These are phyloP conservation scores for Dysphania ambrosioides DNA, from an alignment of 148 eudicot species.

Conservation along the genomic window DNA sequence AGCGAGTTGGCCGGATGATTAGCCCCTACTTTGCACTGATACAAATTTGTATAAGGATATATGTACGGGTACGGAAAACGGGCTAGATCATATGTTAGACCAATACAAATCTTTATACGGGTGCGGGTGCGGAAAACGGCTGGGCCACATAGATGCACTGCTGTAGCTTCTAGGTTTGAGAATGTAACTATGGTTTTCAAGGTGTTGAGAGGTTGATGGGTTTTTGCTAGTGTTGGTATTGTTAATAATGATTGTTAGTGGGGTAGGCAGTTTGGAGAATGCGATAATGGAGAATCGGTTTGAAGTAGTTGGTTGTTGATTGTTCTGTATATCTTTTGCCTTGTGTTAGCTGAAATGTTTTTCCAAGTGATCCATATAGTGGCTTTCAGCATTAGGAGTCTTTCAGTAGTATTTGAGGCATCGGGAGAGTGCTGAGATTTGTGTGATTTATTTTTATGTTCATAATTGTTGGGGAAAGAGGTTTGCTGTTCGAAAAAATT, in stretches of 20 bases:
- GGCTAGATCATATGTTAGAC: no score
- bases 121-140: no score
- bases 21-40: no score
- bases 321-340: neutral
- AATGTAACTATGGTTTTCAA: neutral
- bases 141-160: no score
- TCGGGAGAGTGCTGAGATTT: conserved; percentile 2
- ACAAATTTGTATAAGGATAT: no score
- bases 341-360: neutral
- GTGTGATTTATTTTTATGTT: neutral
- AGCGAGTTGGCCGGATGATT: neutral
- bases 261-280: neutral
- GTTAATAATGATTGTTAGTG: neutral
- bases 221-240: neutral
- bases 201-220: neutral
- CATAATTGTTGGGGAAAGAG: conserved; percentile 2
- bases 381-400: neutral
- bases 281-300: neutral
- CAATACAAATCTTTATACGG: no score
- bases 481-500: neutral
- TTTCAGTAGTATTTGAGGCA: neutral
- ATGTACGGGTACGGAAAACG: no score
- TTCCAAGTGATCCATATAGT: neutral
- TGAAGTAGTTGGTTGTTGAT: no score
- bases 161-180: neutral